Evolutionary conservation across 257 asterid species (phyloP), one percentile per base, ranked within the genome.

Genomic region (Solanum medicagineum): DNA sequence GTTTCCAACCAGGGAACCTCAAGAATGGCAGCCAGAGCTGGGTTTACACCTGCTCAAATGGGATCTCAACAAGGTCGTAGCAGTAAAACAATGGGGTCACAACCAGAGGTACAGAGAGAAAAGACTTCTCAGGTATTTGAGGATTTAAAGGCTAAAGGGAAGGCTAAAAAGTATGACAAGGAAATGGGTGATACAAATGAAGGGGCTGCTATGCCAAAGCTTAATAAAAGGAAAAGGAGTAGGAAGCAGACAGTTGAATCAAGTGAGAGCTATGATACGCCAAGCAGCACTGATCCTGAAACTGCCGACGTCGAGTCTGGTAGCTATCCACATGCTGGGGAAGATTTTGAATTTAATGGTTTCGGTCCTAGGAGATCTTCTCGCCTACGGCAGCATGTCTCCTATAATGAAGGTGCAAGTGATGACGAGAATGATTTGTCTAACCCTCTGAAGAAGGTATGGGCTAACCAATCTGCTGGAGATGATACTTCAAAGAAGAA

Each of bases 321-420:
- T 60, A 84, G 85, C 75, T 86, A 85, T 86, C 65, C 63, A 81
- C 87, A 88, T 10, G 84, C 84, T 47, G 85, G 84, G 47, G 57
- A 85, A 80, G 84, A 81, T 73, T 89, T 89, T 88, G 94, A 90
- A 70, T 57, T 85, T 80, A 71, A 88, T 85, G 63, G 84, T 84
- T 65, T 66, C 17, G 36, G 20, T 63, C 87, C 88, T 11, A 91
- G 94, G 55, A 91, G 95, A 88, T 95, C 98, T 62, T 85, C 91
- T 88, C 94, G 96, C 42, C 90, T 83, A 77, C 92, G 93, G 89
- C 94, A 91, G 84, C 77, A 89, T 84, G 88, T 95, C 56, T 87
- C 91, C 71, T 93, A 94, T 88, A 87, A 85, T 49, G 97, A 94
- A 89, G 90, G 77, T 86, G 90, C 81, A 59, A 91, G 84, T 81